These are phyloP conservation scores for Colletotrichum chlorophyti DNA, from an alignment of 2,329 filamentous ascomycete genomes.

Conservation along the genomic window DNA sequence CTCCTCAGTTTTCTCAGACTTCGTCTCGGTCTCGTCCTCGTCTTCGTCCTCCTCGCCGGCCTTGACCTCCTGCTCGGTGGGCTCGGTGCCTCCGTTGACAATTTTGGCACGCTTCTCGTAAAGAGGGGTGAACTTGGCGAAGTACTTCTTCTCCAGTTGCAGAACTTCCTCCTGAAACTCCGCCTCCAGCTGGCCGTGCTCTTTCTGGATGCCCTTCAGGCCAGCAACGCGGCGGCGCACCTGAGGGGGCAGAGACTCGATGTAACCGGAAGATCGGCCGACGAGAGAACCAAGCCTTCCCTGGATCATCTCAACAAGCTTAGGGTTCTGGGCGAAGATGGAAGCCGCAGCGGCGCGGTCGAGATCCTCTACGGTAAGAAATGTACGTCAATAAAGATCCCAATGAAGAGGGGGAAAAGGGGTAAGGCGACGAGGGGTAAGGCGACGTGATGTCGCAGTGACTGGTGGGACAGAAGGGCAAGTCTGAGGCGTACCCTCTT, in stretches of 20 bases:
- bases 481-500: constrained; percentile 82
- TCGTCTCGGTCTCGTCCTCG: constrained; percentile 66
- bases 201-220: constrained; percentile 97
- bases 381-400: constrained; percentile 32
- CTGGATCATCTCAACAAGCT: constrained; percentile 96
- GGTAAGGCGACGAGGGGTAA: neutral
- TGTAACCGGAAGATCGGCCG: constrained; percentile 94
- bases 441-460: neutral
- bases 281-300: constrained; percentile 93
- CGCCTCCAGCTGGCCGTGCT: constrained; percentile 97
- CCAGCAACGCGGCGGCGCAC: constrained; percentile 94
- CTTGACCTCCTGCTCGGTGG: constrained; percentile 85
- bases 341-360: constrained; percentile 87
- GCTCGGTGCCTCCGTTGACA: constrained; percentile 86
- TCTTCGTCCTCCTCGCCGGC: constrained; percentile 83
- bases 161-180: constrained; percentile 99
- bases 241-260: constrained; percentile 89
- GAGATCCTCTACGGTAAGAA: constrained; percentile 77
- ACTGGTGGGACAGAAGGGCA: constrained; percentile 31
- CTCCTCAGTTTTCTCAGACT: constrained; percentile 63
- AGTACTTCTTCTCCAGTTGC: constrained; percentile 99
- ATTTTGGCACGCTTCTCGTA: constrained; percentile 96
- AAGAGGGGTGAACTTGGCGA: constrained; percentile 96
- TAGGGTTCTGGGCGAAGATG: constrained; percentile 94
- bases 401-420: no score